Base-by-base conservation (phyloP, 805 yeast species). In the Schwanniomyces polymorphus region DNA sequence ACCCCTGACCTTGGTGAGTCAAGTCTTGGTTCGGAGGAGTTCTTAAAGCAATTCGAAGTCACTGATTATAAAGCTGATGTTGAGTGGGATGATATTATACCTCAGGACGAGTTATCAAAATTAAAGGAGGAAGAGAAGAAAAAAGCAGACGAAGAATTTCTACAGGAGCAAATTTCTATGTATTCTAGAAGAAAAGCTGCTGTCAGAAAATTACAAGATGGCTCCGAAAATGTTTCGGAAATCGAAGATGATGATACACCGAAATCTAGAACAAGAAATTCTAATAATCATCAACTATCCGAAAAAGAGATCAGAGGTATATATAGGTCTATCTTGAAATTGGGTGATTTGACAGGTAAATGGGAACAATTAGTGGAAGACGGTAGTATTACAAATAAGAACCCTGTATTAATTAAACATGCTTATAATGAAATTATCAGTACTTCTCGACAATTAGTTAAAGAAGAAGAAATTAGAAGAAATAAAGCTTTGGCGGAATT, bases 81-180 rank as follows among this genome's bases (percentile, higher is more conserved):
- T 51, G 95, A 91, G 53, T 94, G 99, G 99, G 98, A 94, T 71
- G 99, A 94, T 66, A 94, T 94, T 57, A 94, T 94, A 59, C 99
- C 99, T 0, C 91, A 89, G 54, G 96, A 88, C 39, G 99, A 94
- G 65, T 75, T 95, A 53, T 79, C 83, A 50, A 89, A 87, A 63
- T 76, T 94, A 57, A 94, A 94, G 64, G 96, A 88, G 53, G 96
- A 91, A 46, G 99, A 94, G 63, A 85, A 86, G 75, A 86, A 84
- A 63, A 79, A 87, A 43, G 80, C 85, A 39, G 97, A 94, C 55
- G 97, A 92, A 53, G 86, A 83, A 53, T 91, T 82, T 60, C 77
- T 94, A 47, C 84, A 90, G 60, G 92, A 91, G 57, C 98, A 94
- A 66, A 83, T 94, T 55, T 90, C 90, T 53, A 80, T 94, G 85